phyloP scores from a whole-genome alignment of 139 green algal species.

The Asterochloris erici region DNA sequence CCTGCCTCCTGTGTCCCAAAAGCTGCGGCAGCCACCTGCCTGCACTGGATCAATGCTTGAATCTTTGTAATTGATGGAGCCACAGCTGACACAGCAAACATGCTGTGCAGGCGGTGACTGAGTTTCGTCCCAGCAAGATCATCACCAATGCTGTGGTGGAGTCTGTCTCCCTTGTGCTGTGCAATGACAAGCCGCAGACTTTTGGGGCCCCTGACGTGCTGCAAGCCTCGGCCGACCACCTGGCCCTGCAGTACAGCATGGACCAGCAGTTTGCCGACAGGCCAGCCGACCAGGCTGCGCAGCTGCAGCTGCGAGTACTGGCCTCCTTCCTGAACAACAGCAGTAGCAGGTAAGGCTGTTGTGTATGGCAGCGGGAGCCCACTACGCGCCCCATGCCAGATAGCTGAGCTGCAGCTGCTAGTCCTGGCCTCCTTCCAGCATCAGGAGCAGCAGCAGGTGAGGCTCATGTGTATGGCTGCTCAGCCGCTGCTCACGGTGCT shows the following conservation, averaged over 20 bases:
- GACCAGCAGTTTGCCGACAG: conserved; percentile 34
- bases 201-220: conserved; percentile 84
- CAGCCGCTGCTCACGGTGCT: too few relatives aligned
- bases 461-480: too few relatives aligned
- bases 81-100: neutral
- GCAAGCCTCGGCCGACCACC: conserved; percentile 33
- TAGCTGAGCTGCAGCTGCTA: conserved; percentile 34
- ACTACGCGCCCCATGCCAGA: too few relatives aligned
- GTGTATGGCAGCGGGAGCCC: too few relatives aligned
- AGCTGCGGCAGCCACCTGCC: too few relatives aligned
- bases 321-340: conserved; percentile 75
- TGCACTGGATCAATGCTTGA: neutral
- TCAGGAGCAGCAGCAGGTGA: conserved; percentile 52
- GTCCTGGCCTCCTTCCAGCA: conserved; percentile 66
- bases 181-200: conserved; percentile 79
- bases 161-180: conserved; percentile 58
- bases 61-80: neutral
- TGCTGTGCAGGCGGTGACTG: neutral
- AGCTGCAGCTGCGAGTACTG: conserved; percentile 33
- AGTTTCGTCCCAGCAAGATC: conserved; percentile 40
- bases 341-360: conserved; percentile 31
- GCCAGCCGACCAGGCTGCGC: conserved; percentile 35
- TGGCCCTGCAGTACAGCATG: conserved; percentile 22
- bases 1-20: too few relatives aligned
- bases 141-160: conserved; percentile 27